These are phyloP conservation scores for Eremothecium coryli DNA, from an alignment of 1,139 yeast genomes.

Conservation along the genomic window DNA sequence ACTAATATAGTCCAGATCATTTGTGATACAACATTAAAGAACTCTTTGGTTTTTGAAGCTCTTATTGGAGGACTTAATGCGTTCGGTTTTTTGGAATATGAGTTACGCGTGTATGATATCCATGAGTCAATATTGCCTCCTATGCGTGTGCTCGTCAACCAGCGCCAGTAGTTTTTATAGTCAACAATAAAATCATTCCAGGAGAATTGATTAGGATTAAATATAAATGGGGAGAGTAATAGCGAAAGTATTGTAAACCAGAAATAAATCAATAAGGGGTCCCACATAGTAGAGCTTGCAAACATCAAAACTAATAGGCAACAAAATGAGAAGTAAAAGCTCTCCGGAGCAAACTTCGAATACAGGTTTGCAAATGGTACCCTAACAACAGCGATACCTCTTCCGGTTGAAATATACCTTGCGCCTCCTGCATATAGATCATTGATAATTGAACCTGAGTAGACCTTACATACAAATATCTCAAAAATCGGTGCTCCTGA, in stretches of 20 bases:
- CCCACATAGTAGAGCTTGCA: slow-evolving; percentile 66
- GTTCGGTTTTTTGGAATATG: slow-evolving; percentile 1
- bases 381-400: slow-evolving; percentile 72
- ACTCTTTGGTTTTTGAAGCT: slow-evolving; percentile 30
- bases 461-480: slow-evolving; percentile 66
- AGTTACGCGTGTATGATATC: slow-evolving; percentile 4
- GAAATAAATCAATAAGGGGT: slow-evolving; percentile 63
- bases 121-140: slow-evolving; percentile 2
- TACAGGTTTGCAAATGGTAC: slow-evolving; percentile 59
- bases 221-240: slow-evolving; percentile 59
- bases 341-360: slow-evolving; percentile 62
- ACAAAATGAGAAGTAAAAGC: slow-evolving; percentile 63
- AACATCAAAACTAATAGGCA: slow-evolving; percentile 52
- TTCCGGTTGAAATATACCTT: slow-evolving; percentile 64
- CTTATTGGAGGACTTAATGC: not conserved
- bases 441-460: slow-evolving; percentile 53
- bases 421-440: slow-evolving; percentile 73
- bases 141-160: slow-evolving; percentile 34
- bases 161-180: slow-evolving; percentile 58
- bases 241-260: slow-evolving; percentile 61
- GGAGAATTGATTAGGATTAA: slow-evolving; percentile 68
- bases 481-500: slow-evolving; percentile 66
- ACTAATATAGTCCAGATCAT: slow-evolving; percentile 50
- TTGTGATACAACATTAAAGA: slow-evolving; percentile 53
- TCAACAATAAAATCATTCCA: slow-evolving; percentile 70